Conservation (phyloP, 805 yeast genomes). For the Teunomyces lycoperdinae region DNA sequence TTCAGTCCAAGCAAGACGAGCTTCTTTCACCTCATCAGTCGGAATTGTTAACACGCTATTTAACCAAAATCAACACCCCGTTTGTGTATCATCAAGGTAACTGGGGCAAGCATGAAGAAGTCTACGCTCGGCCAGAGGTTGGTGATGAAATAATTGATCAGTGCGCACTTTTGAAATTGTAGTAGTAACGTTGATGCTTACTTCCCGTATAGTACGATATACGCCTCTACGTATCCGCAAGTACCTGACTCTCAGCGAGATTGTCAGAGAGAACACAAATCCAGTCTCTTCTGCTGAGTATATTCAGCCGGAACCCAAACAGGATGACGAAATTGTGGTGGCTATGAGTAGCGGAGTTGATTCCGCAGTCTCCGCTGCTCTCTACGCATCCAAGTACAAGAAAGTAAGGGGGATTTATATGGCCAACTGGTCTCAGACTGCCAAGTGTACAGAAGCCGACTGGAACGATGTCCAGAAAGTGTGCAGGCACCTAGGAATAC, state of each 20-base stretch:
- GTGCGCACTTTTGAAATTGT: not conserved
- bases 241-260: constrained; percentile 1
- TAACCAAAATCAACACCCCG: constrained; percentile 18
- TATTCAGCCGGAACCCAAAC: constrained; percentile 44
- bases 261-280: constrained; percentile 2
- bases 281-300: constrained; percentile 10
- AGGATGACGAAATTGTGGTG: constrained; percentile 62
- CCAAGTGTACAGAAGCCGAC: constrained; percentile 78
- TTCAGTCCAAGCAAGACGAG: constrained; percentile 70
- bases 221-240: not conserved
- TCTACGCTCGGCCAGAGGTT: constrained; percentile 33
- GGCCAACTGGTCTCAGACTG: constrained; percentile 82
- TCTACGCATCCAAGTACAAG: constrained; percentile 51
- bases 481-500: constrained; percentile 58
- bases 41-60: constrained; percentile 30
- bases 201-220: not conserved
- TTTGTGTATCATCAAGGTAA: constrained; percentile 21
- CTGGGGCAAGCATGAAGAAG: constrained; percentile 67
- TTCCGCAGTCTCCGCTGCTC: constrained; percentile 81
- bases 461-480: constrained; percentile 80
- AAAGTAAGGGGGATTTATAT: constrained; percentile 83
- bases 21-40: constrained; percentile 55
- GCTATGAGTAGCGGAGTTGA: constrained; percentile 99
- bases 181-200: not conserved
- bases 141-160: not conserved